Evolutionary conservation across 805 yeast genomes (phyloP), one percentile per base, ranked within the genome.

Genomic region (Candida corydali): DNA sequence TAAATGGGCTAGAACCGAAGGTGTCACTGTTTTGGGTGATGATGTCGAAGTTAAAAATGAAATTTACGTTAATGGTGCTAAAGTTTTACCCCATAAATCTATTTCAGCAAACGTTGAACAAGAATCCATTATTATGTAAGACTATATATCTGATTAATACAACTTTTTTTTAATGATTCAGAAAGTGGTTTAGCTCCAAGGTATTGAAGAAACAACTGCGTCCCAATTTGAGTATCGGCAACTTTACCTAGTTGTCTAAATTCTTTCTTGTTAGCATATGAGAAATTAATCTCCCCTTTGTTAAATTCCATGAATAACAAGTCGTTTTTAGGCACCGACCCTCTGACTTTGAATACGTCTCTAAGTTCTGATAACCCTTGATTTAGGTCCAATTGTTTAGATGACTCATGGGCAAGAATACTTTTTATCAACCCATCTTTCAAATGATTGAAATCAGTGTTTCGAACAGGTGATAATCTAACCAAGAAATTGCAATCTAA

Each of bases 31-130:
- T 43, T 79, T 93, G 58, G 99, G 98, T 73, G 99, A 93, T 67
- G 99, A 93, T 53, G 99, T 93, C 50, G 94, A 89, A 65, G 87
- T 93, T 63, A 87, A 91, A 75, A 97, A 93, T 64, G 99, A 91
- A 76, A 78, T 93, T 64, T 93, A 93, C 78, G 95, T 93, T 57
- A 93, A 93, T 70, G 99, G 99, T 69, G 99, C 97, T 71, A 88
- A 93, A 67, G 97, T 93, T 50, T 80, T 93, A 62, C 99, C 99
- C 52, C 98, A 93, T 80, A 93, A 93, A 78, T 76, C 96, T 45
- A 91, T 93, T 66, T 83, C 95, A 47, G 77, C 88, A 50, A 93
- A 93, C 65, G 96, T 93, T 65, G 98, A 94, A 78, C 81, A 84
- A 69, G 98, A 95, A 62, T 84, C 95, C 57, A 93, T 93, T 75